phyloP scores from a whole-genome alignment of 2,329 filamentous ascomycete genomes.

The Ilyonectria sp. region DNA sequence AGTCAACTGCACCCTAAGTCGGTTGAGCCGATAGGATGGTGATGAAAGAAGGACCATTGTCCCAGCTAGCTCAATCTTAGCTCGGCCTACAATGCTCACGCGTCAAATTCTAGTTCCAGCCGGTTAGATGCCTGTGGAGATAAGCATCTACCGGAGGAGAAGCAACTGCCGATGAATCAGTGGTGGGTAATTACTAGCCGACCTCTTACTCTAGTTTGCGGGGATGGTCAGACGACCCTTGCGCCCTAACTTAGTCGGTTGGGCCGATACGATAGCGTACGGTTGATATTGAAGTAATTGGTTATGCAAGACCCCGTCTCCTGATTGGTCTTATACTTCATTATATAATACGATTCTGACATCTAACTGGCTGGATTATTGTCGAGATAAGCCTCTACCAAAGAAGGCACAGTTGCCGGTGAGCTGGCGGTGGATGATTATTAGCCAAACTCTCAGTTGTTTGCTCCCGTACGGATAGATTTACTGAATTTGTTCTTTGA shows the following conservation, averaged over 20 bases:
- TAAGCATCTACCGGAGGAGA: background rate
- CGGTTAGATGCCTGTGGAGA: background rate
- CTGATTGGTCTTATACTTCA: no score
- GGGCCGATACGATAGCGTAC: background rate
- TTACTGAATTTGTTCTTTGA: background rate
- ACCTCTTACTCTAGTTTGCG: no score
- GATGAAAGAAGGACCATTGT: background rate
- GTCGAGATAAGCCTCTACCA: background rate
- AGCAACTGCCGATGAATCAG: background rate
- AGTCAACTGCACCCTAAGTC: background rate
- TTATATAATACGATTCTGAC: background rate
- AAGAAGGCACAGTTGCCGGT: background rate
- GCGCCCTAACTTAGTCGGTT: no score
- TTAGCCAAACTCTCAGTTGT: background rate
- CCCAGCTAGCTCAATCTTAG: background rate
- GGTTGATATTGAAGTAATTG: background rate
- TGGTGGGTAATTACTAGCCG: background rate
- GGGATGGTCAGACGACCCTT: no score
- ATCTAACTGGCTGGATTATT: background rate
- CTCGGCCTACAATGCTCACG: background rate
- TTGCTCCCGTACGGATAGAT: background rate
- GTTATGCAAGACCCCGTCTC: no score
- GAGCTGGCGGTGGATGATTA: background rate
- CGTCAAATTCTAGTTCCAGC: background rate
- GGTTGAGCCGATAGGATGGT: conserved; percentile 6